These are phyloP conservation scores for Aspergillus fructus DNA, from an alignment of 2,329 filamentous ascomycete genomes.

Conservation along the genomic window DNA sequence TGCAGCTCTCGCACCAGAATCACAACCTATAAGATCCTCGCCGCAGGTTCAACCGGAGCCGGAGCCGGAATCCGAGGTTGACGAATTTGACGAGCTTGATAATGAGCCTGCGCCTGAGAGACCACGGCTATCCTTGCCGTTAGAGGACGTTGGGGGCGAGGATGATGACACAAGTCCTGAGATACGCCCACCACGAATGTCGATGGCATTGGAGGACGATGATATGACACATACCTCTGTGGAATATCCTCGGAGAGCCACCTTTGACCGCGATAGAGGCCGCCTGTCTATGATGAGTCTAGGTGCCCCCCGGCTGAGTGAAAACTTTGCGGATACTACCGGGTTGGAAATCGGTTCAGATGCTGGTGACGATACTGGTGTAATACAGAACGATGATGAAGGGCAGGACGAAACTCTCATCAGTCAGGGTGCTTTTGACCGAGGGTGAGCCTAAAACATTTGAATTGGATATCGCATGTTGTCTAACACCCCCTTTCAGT, in stretches of 20 bases:
- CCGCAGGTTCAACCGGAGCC: slow-evolving; percentile 36
- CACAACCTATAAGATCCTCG: slow-evolving; percentile 48
- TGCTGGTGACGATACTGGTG: slow-evolving; percentile 38
- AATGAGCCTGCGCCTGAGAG: slow-evolving; percentile 46
- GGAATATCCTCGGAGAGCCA: slow-evolving; percentile 45
- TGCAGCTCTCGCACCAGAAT: slow-evolving; percentile 51
- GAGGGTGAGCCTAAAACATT: slow-evolving; percentile 29
- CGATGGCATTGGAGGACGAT: slow-evolving; percentile 47
- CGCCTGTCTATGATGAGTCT: slow-evolving; percentile 46
- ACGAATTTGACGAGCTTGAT: slow-evolving; percentile 49
- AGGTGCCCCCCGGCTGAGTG: slow-evolving; percentile 46
- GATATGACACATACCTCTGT: slow-evolving; percentile 43
- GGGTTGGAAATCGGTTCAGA: slow-evolving; percentile 46
- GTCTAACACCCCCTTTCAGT: slow-evolving; percentile 27
- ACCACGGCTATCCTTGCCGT: slow-evolving; percentile 45
- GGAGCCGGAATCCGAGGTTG: slow-evolving; percentile 20
- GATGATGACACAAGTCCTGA: slow-evolving; percentile 46
- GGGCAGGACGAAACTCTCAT: slow-evolving; percentile 37
- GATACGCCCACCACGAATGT: slow-evolving; percentile 38
- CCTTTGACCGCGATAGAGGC: slow-evolving; percentile 36
- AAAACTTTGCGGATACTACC: slow-evolving; percentile 51
- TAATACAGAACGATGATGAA: slow-evolving; percentile 35
- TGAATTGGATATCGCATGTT: background rate
- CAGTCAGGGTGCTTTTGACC: slow-evolving; percentile 40
- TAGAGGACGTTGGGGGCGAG: slow-evolving; percentile 46